A percentile compares a stretch with the other conserved stretches of the same genome.
phyloP scores from a whole-genome alignment of 2,329 filamentous ascomycete genomes.

The Talaromyces sp. region DNA sequence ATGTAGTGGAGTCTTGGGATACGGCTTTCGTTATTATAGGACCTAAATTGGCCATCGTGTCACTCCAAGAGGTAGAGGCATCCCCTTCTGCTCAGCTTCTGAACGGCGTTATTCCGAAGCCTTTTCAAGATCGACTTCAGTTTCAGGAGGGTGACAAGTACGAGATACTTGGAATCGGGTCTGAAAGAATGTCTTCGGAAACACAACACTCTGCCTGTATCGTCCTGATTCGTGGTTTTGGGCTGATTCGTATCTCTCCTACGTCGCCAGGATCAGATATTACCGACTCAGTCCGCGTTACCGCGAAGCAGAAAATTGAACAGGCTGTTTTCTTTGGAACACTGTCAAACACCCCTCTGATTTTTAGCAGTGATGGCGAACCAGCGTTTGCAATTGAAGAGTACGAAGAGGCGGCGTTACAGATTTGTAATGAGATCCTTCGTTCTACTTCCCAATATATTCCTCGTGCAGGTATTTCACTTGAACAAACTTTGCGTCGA shows the following conservation, averaged over 20 bases:
- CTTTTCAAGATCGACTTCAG: slow-evolving; percentile 83
- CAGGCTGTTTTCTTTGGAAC: slow-evolving; percentile 92
- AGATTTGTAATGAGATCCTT: slow-evolving; percentile 77
- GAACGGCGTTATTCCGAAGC: slow-evolving; percentile 60
- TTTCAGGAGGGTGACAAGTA: slow-evolving; percentile 57
- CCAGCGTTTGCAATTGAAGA: slow-evolving; percentile 66
- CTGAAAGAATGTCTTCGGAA: slow-evolving; percentile 44
- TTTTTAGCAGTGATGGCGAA: slow-evolving; percentile 67
- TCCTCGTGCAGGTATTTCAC: slow-evolving; percentile 65
- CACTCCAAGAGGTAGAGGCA: slow-evolving; percentile 63
- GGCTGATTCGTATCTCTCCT: slow-evolving; percentile 54
- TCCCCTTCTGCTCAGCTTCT: slow-evolving; percentile 72
- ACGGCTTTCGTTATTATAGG: slow-evolving; percentile 81
- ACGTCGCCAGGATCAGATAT: slow-evolving; percentile 37
- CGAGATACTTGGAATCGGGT: slow-evolving; percentile 48
- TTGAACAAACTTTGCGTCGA: slow-evolving; percentile 75
- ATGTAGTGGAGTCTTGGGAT: slow-evolving; percentile 72
- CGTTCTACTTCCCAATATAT: slow-evolving; percentile 72
- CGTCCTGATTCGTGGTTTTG: slow-evolving; percentile 56
- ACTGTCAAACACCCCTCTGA: slow-evolving; percentile 78
- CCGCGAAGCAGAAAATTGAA: slow-evolving; percentile 83
- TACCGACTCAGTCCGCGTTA: slow-evolving; percentile 57
- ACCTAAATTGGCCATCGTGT: slow-evolving; percentile 71
- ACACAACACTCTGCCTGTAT: slow-evolving; percentile 43
- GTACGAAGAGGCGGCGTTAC: slow-evolving; percentile 70